Evolutionary conservation across 2,329 filamentous ascomycete genomes (phyloP).

Genomic region (Sporothrix globosa): DNA sequence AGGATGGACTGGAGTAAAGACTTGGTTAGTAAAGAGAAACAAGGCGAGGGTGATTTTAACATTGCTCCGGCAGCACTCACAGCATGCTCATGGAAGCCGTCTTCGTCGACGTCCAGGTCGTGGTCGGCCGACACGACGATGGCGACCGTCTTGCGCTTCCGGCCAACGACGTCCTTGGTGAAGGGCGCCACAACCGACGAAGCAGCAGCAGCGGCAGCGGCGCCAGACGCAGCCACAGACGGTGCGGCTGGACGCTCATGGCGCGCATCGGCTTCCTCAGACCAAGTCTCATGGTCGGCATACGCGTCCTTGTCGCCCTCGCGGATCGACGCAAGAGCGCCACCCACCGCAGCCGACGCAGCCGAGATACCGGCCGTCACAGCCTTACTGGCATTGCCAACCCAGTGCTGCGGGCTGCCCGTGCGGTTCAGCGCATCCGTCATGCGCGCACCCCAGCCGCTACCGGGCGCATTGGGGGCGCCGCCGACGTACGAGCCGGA

Average conservation of each 20-base stretch:
- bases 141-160: constrained; percentile 75
- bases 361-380: constrained; percentile 81
- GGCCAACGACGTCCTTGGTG: constrained; percentile 16
- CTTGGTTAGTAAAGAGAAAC: constrained; percentile 24
- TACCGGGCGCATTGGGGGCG: constrained; percentile 45
- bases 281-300: constrained; percentile 88
- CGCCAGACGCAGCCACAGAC: constrained; percentile 1
- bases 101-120: constrained; percentile 61
- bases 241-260: constrained; percentile 41
- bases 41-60: constrained; percentile 23
- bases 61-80: constrained; percentile 56
- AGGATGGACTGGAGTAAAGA: constrained; percentile 80
- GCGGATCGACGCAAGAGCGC: constrained; percentile 78
- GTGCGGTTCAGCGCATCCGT: constrained; percentile 79
- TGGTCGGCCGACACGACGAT: constrained; percentile 84
- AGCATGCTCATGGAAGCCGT: constrained; percentile 73
- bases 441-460: constrained; percentile 74
- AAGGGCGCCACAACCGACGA: not conserved
- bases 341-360: constrained; percentile 79
- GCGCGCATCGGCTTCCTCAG: constrained; percentile 79
- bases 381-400: constrained; percentile 79
- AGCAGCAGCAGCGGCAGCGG: constrained; percentile 2
- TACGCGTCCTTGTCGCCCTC: constrained; percentile 82
- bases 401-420: constrained; percentile 84
- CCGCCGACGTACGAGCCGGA: constrained; percentile 34